Conservation (phyloP, 192 early-diverging fungal genomes). For the Rhizophagus sp. region DNA sequence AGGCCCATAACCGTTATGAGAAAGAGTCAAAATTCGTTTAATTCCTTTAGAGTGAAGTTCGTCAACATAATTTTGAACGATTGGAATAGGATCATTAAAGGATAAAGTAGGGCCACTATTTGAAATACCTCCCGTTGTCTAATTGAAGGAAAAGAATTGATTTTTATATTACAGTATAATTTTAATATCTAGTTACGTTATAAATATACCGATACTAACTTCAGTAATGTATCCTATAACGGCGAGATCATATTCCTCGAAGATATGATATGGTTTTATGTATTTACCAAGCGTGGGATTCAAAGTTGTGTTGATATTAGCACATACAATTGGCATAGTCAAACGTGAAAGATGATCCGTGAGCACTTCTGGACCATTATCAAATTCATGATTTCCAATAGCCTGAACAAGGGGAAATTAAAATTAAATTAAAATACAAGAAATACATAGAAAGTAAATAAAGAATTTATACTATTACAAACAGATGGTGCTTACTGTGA, state of each 20-base stretch:
- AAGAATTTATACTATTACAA: background rate
- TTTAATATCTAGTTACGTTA: too few species aligned
- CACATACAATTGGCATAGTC: constrained; percentile 62
- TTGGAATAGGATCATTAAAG: constrained; percentile 60
- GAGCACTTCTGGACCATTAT: constrained; percentile 60
- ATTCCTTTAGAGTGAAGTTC: constrained; percentile 60
- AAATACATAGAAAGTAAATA: background rate
- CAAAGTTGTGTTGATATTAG: constrained; percentile 62
- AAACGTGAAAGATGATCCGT: constrained; percentile 55
- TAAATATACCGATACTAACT: constrained; percentile 20
- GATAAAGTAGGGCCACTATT: constrained; percentile 45
- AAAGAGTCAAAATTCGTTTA: constrained; percentile 66
- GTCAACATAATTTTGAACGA: constrained; percentile 64
- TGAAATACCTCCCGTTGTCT: constrained; percentile 60
- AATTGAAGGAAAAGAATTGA: background rate
- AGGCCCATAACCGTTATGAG: constrained; percentile 74
- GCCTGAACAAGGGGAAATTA: background rate
- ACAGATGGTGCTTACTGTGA: constrained; percentile 24
- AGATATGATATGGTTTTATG: constrained; percentile 70
- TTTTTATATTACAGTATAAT: background rate
- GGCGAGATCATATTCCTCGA: constrained; percentile 65
- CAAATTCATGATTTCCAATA: constrained; percentile 78
- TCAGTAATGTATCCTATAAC: constrained; percentile 69
- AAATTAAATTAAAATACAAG: background rate
- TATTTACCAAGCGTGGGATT: constrained; percentile 45